Evolutionary conservation across 495 filamentous ascomycete species (phyloP), one percentile per base, ranked within the genome.

Genomic region (Friedmanniomyces endolithicus): DNA sequence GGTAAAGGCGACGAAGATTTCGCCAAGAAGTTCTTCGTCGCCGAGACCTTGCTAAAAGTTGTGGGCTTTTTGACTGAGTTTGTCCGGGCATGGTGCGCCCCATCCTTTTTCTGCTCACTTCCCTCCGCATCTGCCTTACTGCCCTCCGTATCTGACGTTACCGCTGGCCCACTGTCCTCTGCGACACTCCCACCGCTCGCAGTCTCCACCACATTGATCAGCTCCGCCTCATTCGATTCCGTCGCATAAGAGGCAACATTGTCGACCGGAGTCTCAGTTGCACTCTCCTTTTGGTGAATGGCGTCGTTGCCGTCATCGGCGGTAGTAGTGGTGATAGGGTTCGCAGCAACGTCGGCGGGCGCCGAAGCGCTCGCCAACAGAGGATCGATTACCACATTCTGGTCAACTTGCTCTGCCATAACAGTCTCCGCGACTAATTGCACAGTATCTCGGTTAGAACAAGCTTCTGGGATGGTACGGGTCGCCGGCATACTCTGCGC

Each of bases 21-120:
- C 67, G 81, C 84, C 39, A 90, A 73, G 65, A 87, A 90, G 27
- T 78, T 86, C 67, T 90, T 95, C 63, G 94, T 94, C 63, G 96
- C 90, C 0, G 87, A 95, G 57, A 97, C 87, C 6, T 89, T 80
- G 68, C 96, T 97, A 77, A 97, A 99, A 11, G 84, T 80, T n/a
- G 80, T 68, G 25, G 82, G 83, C 67, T 88, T 92, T 75, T 90
- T 95, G 43, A 86, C 73, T 1, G 88, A 86, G 20, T 81, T 78
- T 22, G 78, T 79, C 46, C 85, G 83, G 50, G 71, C 67, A 66
- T 87, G 81, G 53, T 81, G 74, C 46, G 78, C 75, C 51, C 68
- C 73, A 31, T 72, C 71, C 50, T 77, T 71, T 50, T 65, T 63
- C 63, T 75, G 78, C 27, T 72, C 70, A 48, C 66, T 57, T 27